Conservation (phyloP, 2,329 filamentous ascomycete species). For the Phoma sp. region DNA sequence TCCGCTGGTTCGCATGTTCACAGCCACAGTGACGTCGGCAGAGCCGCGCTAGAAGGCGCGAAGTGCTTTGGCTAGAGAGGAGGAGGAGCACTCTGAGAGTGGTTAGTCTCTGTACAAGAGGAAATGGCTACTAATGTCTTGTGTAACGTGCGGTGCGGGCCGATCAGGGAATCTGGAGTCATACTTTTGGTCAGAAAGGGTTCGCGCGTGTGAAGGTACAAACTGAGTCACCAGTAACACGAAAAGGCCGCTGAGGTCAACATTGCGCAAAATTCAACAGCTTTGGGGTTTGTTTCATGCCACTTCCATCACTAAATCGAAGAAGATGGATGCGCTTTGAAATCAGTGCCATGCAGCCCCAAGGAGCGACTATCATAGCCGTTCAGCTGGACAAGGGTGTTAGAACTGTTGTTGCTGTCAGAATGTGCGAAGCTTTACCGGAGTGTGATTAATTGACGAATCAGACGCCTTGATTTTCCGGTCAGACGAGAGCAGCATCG, state of each 20-base stretch:
- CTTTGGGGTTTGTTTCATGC: too few relatives aligned
- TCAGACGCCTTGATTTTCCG: constrained; percentile 30
- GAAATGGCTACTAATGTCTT: constrained; percentile 11
- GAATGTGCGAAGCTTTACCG: constrained; percentile 12
- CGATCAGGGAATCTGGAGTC: constrained; percentile 29
- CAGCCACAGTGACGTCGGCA: constrained; percentile 32
- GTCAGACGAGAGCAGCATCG: constrained; percentile 40
- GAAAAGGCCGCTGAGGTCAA: neutral
- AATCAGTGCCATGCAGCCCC: neutral
- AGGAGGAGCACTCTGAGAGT: constrained; percentile 16
- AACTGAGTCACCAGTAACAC: constrained; percentile 1
- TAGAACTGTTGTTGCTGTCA: constrained; percentile 31
- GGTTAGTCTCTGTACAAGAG: constrained; percentile 16
- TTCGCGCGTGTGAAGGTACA: neutral
- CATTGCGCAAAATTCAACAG: too few relatives aligned
- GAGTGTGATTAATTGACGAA: constrained; percentile 26
- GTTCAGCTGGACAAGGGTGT: constrained; percentile 31
- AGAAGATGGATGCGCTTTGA: neutral
- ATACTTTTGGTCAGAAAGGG: constrained; percentile 16
- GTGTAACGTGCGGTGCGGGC: constrained; percentile 28
- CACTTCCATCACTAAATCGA: neutral
- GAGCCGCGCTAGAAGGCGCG: constrained; percentile 34
- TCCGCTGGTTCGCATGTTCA: constrained; percentile 25
- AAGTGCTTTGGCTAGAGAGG: constrained; percentile 22
- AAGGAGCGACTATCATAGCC: neutral